Base-by-base conservation (phyloP, 768 basidiomycete species). In the Phaeolepiota aurea region DNA sequence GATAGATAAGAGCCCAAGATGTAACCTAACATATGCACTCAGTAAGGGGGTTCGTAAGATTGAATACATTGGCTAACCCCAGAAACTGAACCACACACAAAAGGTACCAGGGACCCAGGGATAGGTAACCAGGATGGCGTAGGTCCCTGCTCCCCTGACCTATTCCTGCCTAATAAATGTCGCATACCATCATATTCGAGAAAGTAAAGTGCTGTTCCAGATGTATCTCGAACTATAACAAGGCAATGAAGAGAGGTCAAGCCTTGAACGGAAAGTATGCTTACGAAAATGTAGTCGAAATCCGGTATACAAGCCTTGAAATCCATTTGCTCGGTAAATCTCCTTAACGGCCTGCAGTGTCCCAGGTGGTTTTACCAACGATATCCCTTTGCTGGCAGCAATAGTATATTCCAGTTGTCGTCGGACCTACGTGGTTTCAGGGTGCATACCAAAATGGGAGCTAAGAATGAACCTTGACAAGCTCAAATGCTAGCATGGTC, bases 131-230 rank as follows among this genome's bases (percentile, higher is more conserved):
- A 93, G 4, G 77, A 48, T n/a, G 90, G 87, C 1, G 83, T 80
- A 42, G 71, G 63, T 1, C 86, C 87, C 59, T 92, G 88, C 58
- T 87, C 86, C 16, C 87, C 87, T 20, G 72, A 74, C 38, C 83
- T 72, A 36, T 69, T 65, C 48, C 92, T 73, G 20, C 93, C 93
- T 34, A 94, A 67, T 12, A 91, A 52, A 66, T 90, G 82, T 33
- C 92, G 79, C 75, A 94, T 77, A 13, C 84, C 82, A 54, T 97
- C 92, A 56, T 97, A 96, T 56, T 93, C 90, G 23, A 89, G 72
- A 58, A 97, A 97, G 58, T 97, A 97, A 14, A 96, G 66, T 3
- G 83, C 85, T 10, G 93, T 94, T 36, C 91, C 92, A 34, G 76
- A 59, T 19, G 89, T 93, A 58, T 97, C 92, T 43, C 92, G 82